These are phyloP conservation scores for Phialophora tarda DNA, from an alignment of 2,329 filamentous ascomycete genomes.

Conservation along the genomic window DNA sequence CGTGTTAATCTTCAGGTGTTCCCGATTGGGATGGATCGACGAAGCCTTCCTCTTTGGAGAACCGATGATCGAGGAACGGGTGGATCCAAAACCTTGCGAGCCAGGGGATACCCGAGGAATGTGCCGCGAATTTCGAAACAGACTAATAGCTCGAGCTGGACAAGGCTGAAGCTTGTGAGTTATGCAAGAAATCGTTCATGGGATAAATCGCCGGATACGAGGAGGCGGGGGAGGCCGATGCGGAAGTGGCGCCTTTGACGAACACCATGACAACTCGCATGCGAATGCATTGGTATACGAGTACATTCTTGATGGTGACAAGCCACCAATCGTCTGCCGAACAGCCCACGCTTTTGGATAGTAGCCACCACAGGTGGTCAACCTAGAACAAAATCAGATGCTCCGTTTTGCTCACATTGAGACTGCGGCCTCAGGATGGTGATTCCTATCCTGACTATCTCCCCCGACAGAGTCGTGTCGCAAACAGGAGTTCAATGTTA, in stretches of 20 bases:
- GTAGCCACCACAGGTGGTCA: no score
- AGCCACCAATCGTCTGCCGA: background rate
- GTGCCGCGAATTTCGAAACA: background rate
- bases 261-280: background rate
- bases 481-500: background rate
- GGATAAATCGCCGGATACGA: conserved; percentile 13
- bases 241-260: conserved; percentile 1
- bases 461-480: background rate
- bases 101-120: background rate
- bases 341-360: no score
- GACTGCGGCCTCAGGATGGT: background rate
- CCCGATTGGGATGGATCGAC: conserved; percentile 11
- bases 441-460: background rate
- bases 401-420: no score
- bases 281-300: no score
- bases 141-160: background rate
- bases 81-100: background rate
- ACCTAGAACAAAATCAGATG: no score
- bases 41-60: background rate
- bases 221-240: conserved; percentile 7
- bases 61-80: background rate
- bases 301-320: background rate
- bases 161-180: conserved; percentile 1
- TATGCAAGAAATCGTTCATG: conserved; percentile 1
- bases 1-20: conserved; percentile 1